These are phyloP conservation scores for Exidia glandulosa DNA, from an alignment of 768 basidiomycete genomes.

Conservation along the genomic window DNA sequence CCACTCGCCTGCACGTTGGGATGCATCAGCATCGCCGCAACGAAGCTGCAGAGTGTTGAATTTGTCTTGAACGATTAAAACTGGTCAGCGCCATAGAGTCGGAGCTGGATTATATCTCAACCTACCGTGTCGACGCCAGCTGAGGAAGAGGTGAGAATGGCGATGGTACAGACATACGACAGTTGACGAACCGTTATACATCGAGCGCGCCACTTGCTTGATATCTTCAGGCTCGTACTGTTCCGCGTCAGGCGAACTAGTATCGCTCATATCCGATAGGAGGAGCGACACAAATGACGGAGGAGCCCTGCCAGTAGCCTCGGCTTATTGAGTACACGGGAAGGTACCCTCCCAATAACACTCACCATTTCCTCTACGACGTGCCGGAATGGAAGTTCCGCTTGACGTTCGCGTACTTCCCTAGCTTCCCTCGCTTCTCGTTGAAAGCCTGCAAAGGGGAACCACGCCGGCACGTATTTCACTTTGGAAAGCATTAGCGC, in stretches of 20 bases:
- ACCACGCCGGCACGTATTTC: neutral
- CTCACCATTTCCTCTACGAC: neutral
- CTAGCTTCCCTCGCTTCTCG: neutral
- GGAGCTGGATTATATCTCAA: neutral
- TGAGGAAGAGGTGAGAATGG: neutral
- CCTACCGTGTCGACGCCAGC: neutral
- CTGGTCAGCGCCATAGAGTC: no score
- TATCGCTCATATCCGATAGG: neutral
- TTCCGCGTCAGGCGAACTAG: neutral
- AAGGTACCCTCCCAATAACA: neutral
- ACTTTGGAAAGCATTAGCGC: neutral
- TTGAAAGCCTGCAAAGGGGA: neutral
- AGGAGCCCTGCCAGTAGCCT: neutral
- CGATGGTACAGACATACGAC: neutral
- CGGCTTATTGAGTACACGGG: neutral
- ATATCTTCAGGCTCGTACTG: neutral
- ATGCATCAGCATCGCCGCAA: slow-evolving; percentile 14
- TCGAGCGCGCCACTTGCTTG: neutral
- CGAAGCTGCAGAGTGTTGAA: slow-evolving; percentile 11
- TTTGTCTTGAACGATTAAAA: slow-evolving; percentile 7
- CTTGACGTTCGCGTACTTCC: neutral
- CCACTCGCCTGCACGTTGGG: slow-evolving; percentile 15
- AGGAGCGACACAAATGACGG: neutral
- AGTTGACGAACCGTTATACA: neutral
- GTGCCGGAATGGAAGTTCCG: neutral